phyloP scores from a whole-genome alignment of 129 eudicot genomes.

The Ambrosia trifida region DNA sequence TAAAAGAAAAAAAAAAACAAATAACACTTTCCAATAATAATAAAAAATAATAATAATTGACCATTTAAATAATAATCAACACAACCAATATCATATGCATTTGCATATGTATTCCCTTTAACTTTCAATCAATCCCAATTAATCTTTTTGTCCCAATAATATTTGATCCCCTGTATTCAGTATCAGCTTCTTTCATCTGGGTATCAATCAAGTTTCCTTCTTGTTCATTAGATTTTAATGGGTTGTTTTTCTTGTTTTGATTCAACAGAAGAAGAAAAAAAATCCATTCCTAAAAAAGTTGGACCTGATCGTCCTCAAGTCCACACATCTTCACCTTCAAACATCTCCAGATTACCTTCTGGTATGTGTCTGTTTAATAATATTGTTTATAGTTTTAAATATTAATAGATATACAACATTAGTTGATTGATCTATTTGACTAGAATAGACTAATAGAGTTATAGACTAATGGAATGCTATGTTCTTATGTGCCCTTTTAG shows the following conservation, averaged over 20 bases:
- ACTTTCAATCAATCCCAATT: not conserved
- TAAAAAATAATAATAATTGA: not conserved
- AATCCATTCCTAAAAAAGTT: constrained; percentile 46
- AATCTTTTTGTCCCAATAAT: no score
- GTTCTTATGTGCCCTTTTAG: not conserved
- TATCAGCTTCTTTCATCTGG: constrained; percentile 19
- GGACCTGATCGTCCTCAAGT: constrained; percentile 52
- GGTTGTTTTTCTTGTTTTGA: constrained; percentile 97
- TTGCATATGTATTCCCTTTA: not conserved
- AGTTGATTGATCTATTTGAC: no score
- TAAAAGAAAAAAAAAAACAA: not conserved
- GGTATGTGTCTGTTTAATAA: constrained; percentile 42
- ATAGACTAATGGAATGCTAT: not conserved
- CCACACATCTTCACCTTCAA: constrained; percentile 47
- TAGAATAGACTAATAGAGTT: no score
- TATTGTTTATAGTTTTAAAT: not conserved
- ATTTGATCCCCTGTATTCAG: constrained; percentile 1
- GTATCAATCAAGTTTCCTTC: constrained; percentile 20
- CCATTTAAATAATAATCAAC: not conserved
- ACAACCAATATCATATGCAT: constrained; percentile 13
- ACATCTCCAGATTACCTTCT: constrained; percentile 74
- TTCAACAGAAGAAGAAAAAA: constrained; percentile 65
- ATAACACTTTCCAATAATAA: constrained; percentile 18
- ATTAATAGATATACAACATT: not conserved
- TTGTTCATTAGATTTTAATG: constrained; percentile 28